Conservation (phyloP, 306 rosid species). For the Acmispon strigosus region DNA sequence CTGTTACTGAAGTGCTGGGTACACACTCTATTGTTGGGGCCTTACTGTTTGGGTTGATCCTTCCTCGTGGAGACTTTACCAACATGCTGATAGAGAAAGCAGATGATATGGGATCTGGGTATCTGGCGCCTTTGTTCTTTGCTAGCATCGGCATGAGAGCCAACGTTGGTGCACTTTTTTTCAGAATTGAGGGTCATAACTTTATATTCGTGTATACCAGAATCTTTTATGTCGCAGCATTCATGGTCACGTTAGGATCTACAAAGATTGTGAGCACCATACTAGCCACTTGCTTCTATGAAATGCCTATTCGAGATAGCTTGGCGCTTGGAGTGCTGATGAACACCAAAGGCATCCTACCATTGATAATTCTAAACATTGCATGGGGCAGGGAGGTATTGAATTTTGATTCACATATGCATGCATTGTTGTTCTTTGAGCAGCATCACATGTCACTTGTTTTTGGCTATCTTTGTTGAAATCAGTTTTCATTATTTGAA, state of each 20-base stretch:
- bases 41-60: constrained; percentile 22
- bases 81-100: constrained; percentile 18
- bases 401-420: not conserved
- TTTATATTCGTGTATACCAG: too few relatives aligned
- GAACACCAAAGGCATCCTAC: constrained; percentile 40
- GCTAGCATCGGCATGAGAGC: constrained; percentile 10
- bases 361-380: constrained; percentile 14
- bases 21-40: constrained; percentile 33
- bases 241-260: not conserved
- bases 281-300: not conserved
- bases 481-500: too few relatives aligned
- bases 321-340: constrained; percentile 33
- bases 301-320: constrained; percentile 8
- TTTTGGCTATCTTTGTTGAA: not conserved
- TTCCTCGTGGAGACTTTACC: constrained; percentile 31
- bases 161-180: rapidly evolving
- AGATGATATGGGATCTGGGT: constrained; percentile 14
- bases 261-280: constrained; percentile 25
- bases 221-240: not conserved
- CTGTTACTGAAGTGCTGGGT: constrained; percentile 30
- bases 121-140: constrained; percentile 31
- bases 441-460: not conserved
- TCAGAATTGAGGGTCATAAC: too few relatives aligned
- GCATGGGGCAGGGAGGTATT: constrained; percentile 28
- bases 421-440: not conserved